Base-by-base conservation (phyloP, 352 stramenopile genomes). In the Peronospora belbahrii region DNA sequence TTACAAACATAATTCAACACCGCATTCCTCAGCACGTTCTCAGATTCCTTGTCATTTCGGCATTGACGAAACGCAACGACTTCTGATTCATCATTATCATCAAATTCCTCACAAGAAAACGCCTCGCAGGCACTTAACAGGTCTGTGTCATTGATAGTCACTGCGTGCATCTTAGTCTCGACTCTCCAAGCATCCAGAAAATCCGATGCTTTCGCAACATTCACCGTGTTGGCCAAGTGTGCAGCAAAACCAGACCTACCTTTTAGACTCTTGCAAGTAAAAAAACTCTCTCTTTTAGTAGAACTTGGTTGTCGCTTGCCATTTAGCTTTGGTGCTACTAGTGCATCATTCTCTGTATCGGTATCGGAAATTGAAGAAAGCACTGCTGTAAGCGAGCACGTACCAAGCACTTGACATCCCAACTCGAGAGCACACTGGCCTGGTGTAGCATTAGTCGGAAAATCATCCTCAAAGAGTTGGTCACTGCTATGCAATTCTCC, bases 121-220 rank as follows among this genome's bases (percentile, higher is more conserved):
- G 77, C 77, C 42, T 88, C 77, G 4, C 68, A 66, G 5, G 52
- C 25, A 1, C 30, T 59, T 6, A 73, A 10, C 7, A 52, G n/a
- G 0, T 70, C 42, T 18, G 56, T 36, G 13, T 80, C 59, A 4
- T 79, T 59, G 4, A 76, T 25, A 10, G 62, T 69, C 25, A 83
- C 62, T 14, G 64, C 67, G 24, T 67, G 55, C 58, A 85, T 73
- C 18, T 73, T 81, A 0, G 72, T 83, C 46, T 85, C 74, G 8
- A 90, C 79, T 36, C 69, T 70, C 79, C 79, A 90, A 27, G 52
- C 83, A 15, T 89, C 70, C 17, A 76, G 81, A 20, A 86, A 46
- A 55, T 75, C 62, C 1, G 72, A 74, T 0, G 66, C 67, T 22
- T 79, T 85, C 14, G 74, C 62, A 24, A 75, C 75, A 20, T 64